Base-by-base conservation (phyloP, 768 basidiomycete species). In the Leccinum fibrillosum region DNA sequence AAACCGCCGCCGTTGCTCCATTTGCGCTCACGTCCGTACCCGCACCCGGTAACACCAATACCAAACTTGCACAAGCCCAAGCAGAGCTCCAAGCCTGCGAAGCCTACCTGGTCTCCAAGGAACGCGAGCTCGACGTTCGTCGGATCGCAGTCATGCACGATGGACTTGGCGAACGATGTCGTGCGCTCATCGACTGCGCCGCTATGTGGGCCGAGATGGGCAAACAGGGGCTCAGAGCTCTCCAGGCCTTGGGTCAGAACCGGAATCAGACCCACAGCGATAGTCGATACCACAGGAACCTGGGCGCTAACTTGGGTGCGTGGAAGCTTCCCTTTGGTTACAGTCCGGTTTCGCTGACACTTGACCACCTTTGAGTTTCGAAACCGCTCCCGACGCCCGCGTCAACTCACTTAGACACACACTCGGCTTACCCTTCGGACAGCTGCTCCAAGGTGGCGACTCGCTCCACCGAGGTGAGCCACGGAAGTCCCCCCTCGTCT, bases 391-490 rank as follows among this genome's bases (percentile, higher is more conserved):
- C 19, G 23, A 30, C 17, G 7, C 63, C 71, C 60, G 17, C 15
- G 37, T 15, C 37, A 39, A 9, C 7, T 5, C 37, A 73, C 39
- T 58, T 28, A 0, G 48, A 17, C 26, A 10, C 25, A 8, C 19
- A 2, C 6, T 15, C n/a, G 49, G 62, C 56, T 45, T 71, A 56
- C 67, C 67, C 75, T 4, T 84, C 85, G 54, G 83, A 86, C 68
- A 68, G 80, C 13, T 84, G 83, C n/a, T 88, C 87, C 2, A 86
- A 90, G 71, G 65, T 51, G 0, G 66, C 59, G n/a, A 47, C 53
- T 6, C 57, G 25, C 62, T 77, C 55, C 48, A 42, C 44, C 13
- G 63, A 57, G 30, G 60, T 53, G 1, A 68, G 53, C 34, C 64
- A 67, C 23, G 62, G 68, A 35, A 35, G 35, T 35, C 15, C 35